phyloP scores from a whole-genome alignment of 106 monocot genomes.

The Gastrodia elata region DNA sequence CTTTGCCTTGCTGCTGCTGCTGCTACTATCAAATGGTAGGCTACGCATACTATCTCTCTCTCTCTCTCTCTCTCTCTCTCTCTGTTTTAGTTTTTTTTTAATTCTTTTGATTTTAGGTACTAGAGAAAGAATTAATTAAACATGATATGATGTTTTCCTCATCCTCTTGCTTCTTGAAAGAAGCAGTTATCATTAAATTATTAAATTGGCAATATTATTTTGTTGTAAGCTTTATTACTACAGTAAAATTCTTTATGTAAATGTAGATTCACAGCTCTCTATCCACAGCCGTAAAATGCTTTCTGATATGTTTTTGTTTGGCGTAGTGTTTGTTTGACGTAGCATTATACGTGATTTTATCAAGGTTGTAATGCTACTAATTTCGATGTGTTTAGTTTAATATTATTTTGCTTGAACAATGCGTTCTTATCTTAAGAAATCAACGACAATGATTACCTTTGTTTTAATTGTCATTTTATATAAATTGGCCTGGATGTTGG shows the following conservation, averaged over 20 bases:
- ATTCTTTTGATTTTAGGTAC: background rate
- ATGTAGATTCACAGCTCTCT: background rate
- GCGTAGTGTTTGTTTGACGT: no score
- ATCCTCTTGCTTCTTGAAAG: background rate
- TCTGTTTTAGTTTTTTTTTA: background rate
- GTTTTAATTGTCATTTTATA: no score
- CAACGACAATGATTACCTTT: no score
- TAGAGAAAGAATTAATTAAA: background rate
- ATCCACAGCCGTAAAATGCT: background rate
- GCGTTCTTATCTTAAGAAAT: no score
- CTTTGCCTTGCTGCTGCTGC: slow-evolving; percentile 91
- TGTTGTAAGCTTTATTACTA: background rate
- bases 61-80: background rate
- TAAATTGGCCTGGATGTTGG: no score
- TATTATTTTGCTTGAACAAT: no score
- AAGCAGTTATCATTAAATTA: background rate
- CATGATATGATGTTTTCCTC: background rate
- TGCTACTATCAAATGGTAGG: slow-evolving; percentile 84
- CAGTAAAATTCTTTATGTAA: background rate
- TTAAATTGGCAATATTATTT: background rate
- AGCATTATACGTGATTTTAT: no score
- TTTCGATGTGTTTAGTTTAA: background rate
- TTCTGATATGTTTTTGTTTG: background rate
- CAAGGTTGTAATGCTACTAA: no score
- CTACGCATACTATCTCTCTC: background rate